Conservation (phyloP, 1,139 yeast genomes). For the Pichia sp. region DNA sequence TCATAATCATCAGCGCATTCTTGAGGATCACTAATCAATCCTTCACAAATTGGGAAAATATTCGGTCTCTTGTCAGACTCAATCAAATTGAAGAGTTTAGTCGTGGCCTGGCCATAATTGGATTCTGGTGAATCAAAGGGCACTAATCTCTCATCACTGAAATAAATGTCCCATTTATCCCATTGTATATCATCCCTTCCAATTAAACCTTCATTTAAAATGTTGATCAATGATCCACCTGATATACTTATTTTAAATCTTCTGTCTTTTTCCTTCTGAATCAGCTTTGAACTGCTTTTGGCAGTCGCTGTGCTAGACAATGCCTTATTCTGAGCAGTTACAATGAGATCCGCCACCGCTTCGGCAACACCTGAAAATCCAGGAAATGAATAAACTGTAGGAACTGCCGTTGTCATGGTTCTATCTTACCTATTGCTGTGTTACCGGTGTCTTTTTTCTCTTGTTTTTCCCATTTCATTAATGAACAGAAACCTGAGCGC, state of each 20-base stretch:
- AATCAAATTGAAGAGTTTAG: slow-evolving; percentile 69
- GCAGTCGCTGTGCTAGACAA: slow-evolving; percentile 22
- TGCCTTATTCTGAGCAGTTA: slow-evolving; percentile 70
- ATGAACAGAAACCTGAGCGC: too few relatives aligned
- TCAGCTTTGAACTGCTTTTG: slow-evolving; percentile 24
- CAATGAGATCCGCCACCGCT: slow-evolving; percentile 86
- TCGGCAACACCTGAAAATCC: slow-evolving; percentile 87
- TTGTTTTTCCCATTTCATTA: too few relatives aligned
- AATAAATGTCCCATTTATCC: slow-evolving; percentile 94
- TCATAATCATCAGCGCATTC: slow-evolving; percentile 94
- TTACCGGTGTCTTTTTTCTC: too few relatives aligned
- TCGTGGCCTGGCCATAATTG: slow-evolving; percentile 82
- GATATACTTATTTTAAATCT: slow-evolving; percentile 86
- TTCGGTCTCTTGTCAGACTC: slow-evolving; percentile 46
- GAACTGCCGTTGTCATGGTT: slow-evolving; percentile 83
- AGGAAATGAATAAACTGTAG: slow-evolving; percentile 84
- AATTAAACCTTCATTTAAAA: slow-evolving; percentile 76
- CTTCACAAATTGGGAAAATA: slow-evolving; percentile 75
- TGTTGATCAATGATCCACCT: slow-evolving; percentile 88
- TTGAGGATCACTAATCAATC: slow-evolving; percentile 49
- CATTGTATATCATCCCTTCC: slow-evolving; percentile 64
- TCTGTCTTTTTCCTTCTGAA: slow-evolving; percentile 42
- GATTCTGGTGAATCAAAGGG: slow-evolving; percentile 80
- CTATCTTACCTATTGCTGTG: background rate
- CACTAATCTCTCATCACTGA: slow-evolving; percentile 94